Evolutionary conservation across 257 asterid species (phyloP).

Genomic region (Capsicum rhomboideum): DNA sequence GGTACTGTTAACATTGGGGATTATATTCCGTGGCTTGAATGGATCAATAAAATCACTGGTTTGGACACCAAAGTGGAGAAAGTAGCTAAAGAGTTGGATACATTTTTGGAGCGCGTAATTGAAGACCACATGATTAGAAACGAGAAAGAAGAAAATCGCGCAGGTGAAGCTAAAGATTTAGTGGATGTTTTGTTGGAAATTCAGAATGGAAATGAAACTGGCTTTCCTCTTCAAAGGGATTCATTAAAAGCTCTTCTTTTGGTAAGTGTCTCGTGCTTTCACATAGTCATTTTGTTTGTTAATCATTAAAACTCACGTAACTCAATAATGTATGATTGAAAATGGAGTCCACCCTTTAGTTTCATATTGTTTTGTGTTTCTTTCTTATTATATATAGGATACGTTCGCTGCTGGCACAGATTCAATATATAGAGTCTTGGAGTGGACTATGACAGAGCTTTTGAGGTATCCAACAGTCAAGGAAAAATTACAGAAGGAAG

Average conservation of each 20-base stretch:
- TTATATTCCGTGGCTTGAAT: too few species aligned
- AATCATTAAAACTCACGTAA: too few species aligned
- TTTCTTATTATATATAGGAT: constrained; percentile 19
- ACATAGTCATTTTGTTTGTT: too few species aligned
- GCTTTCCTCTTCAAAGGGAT: constrained; percentile 15
- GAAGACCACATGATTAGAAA: constrained; percentile 9
- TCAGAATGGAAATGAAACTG: constrained; percentile 13
- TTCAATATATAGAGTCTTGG: constrained; percentile 15
- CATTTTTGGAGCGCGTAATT: too few species aligned
- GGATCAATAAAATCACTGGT: too few species aligned
- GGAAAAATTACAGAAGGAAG: constrained; percentile 24
- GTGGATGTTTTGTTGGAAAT: constrained; percentile 37
- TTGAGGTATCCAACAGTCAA: neutral
- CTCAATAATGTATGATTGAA: too few species aligned
- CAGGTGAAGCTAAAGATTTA: constrained; percentile 9
- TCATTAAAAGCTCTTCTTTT: constrained; percentile 17
- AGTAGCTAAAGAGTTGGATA: too few species aligned
- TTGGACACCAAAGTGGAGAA: too few species aligned
- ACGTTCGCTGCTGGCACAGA: constrained; percentile 40
- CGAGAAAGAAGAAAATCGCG: neutral
- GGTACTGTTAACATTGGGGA: too few species aligned
- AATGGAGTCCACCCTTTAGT: too few species aligned
- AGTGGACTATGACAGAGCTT: constrained; percentile 39
- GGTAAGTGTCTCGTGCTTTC: neutral
- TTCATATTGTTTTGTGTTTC: neutral